These are phyloP conservation scores for Tulasnella sp. DNA, from an alignment of 768 basidiomycete genomes.

Conservation along the genomic window DNA sequence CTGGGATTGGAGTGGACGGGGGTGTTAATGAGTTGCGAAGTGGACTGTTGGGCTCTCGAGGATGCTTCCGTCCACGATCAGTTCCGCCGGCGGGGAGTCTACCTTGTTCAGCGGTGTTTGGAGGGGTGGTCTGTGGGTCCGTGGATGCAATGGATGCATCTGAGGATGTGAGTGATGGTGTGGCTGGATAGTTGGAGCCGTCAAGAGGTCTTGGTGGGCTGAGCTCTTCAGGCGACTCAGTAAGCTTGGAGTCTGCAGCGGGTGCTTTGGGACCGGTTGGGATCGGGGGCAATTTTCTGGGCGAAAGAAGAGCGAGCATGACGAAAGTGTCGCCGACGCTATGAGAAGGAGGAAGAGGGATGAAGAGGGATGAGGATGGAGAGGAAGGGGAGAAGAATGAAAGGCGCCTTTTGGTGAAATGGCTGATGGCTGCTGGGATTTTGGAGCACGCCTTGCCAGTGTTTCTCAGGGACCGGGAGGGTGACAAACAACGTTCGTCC, in stretches of 20 bases:
- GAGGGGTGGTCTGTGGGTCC: not conserved
- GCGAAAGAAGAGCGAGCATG: not conserved
- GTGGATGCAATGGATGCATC: not conserved
- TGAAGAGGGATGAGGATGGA: not conserved
- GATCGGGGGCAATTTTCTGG: not conserved
- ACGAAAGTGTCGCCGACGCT: not conserved
- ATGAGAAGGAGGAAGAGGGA: not conserved
- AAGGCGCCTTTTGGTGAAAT: not conserved
- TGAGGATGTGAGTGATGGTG: constrained; percentile 16
- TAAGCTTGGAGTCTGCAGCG: not conserved
- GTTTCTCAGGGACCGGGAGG: not conserved
- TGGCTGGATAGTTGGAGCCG: not conserved
- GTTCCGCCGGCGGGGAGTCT: not conserved
- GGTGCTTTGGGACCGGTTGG: not conserved
- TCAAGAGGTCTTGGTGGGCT: not conserved
- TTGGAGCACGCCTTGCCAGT: not conserved
- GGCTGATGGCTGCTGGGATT: not conserved
- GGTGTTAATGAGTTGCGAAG: not conserved
- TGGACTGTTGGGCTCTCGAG: not conserved
- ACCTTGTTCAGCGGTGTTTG: not conserved
- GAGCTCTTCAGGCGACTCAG: not conserved
- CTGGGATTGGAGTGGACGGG: not conserved
- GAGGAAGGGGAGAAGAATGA: not conserved
- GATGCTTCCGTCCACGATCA: not conserved
- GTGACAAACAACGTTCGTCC: not conserved